Conservation (phyloP, 768 basidiomycete species). For the Collybia sp. region DNA sequence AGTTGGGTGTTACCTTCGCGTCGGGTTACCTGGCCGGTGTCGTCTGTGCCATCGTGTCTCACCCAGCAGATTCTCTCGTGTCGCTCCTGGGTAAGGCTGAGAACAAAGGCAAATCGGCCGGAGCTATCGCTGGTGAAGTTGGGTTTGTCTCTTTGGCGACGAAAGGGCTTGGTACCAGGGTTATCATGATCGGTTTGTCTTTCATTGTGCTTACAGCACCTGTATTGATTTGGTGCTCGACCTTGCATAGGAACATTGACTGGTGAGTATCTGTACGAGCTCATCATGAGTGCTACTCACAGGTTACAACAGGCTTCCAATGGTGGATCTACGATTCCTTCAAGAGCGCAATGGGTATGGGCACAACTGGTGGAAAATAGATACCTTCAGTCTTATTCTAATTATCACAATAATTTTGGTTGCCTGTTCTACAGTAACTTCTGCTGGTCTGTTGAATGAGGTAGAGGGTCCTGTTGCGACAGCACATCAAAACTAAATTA, state of each 20-base stretch:
- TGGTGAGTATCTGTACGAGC: constrained; percentile 19
- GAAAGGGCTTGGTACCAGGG: constrained; percentile 84
- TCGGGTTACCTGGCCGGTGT: constrained; percentile 96
- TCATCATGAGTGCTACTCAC: background rate
- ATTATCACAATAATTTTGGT: background rate
- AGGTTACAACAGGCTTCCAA: constrained; percentile 70
- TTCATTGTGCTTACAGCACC: constrained; percentile 15
- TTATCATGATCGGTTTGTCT: constrained; percentile 73
- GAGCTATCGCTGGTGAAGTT: constrained; percentile 67
- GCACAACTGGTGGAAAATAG: constrained; percentile 87
- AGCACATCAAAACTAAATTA: too few species aligned
- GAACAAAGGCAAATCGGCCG: constrained; percentile 79
- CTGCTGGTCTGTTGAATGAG: too few species aligned
- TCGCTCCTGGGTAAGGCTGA: constrained; percentile 89
- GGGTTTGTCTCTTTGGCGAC: constrained; percentile 63
- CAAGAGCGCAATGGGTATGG: constrained; percentile 80
- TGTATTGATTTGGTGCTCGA: constrained; percentile 8
- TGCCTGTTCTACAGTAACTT: constrained; percentile 3
- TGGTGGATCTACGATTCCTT: constrained; percentile 94
- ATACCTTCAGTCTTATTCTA: constrained; percentile 11
- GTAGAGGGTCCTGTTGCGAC: too few species aligned
- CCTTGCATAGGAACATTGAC: constrained; percentile 26
- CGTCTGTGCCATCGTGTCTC: constrained; percentile 93
- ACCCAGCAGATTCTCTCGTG: constrained; percentile 92
- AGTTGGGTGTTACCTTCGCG: constrained; percentile 85